A percentile compares a stretch with the other conserved stretches of the same genome.
Conservation (phyloP, 2,329 filamentous ascomycete species). For the Eutypella sp. region DNA sequence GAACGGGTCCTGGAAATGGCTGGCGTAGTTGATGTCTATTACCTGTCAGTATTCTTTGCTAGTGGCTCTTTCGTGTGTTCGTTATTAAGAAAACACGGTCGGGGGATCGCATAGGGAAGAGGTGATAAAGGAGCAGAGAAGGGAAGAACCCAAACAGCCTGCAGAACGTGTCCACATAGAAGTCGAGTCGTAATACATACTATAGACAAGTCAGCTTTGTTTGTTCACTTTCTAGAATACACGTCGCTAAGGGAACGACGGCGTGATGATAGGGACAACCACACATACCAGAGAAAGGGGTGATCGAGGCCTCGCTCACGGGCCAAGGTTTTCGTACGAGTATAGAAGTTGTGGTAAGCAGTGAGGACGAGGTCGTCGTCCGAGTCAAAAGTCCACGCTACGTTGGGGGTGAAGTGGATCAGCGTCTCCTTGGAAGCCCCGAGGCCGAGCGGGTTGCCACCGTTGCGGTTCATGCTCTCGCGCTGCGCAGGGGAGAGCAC, state of each 20-base stretch:
- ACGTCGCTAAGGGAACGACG: too few relatives aligned
- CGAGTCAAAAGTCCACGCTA: conserved; percentile 22
- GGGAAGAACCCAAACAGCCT: too few relatives aligned
- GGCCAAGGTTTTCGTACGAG: conserved; percentile 22
- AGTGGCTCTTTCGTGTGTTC: background rate
- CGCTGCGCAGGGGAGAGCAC: conserved; percentile 7
- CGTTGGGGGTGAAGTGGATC: conserved; percentile 15
- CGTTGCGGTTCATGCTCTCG: conserved; percentile 14
- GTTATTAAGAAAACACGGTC: background rate
- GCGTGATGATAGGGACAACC: too few relatives aligned
- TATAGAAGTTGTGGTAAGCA: conserved; percentile 20
- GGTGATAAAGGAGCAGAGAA: background rate
- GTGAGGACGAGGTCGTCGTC: conserved; percentile 30
- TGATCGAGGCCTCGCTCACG: conserved; percentile 27
- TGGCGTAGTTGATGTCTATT: conserved; percentile 40
- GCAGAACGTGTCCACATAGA: background rate
- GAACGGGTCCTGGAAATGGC: conserved; percentile 35
- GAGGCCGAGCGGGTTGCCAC: conserved; percentile 28
- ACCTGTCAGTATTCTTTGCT: background rate
- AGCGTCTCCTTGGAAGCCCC: conserved; percentile 12
- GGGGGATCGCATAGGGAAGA: background rate
- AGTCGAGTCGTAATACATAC: background rate
- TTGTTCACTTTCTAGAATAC: too few relatives aligned
- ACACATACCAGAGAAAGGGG: conserved; percentile 28
- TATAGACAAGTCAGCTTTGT: too few relatives aligned